These are phyloP conservation scores for Hirsutella minnesotensis DNA, from an alignment of 2,329 filamentous ascomycete genomes.

Conservation along the genomic window DNA sequence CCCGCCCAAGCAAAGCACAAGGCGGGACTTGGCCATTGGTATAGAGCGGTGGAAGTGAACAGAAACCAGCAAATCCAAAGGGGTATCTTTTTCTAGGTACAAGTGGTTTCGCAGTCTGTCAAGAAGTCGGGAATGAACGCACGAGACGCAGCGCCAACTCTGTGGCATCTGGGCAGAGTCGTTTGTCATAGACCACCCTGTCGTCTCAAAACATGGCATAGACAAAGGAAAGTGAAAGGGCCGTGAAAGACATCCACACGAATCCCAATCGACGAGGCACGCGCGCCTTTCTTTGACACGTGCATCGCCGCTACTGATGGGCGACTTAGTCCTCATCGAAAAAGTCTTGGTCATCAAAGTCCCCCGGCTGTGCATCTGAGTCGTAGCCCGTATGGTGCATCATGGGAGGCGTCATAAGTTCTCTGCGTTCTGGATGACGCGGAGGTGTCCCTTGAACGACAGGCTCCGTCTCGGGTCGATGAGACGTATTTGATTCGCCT, in stretches of 20 bases:
- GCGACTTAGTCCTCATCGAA: slow-evolving; percentile 34
- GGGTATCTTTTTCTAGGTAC: slow-evolving; percentile 28
- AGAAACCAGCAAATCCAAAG: slow-evolving; percentile 16
- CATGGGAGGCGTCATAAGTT: slow-evolving; percentile 49
- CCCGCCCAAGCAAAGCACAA: neutral
- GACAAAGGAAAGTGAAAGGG: slow-evolving; percentile 1
- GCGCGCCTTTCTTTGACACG: too few species aligned
- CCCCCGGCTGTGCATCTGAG: slow-evolving; percentile 45
- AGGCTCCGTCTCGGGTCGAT: slow-evolving; percentile 27
- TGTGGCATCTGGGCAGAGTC: neutral
- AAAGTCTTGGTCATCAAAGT: slow-evolving; percentile 49
- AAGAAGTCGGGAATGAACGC: neutral
- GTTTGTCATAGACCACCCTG: neutral
- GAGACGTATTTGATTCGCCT: slow-evolving; percentile 19
- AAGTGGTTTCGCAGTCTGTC: slow-evolving; percentile 14
- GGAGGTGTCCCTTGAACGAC: slow-evolving; percentile 28
- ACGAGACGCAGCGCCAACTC: neutral
- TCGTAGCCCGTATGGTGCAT: slow-evolving; percentile 48
- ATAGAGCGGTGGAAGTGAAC: slow-evolving; percentile 2
- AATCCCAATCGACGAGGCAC: neutral
- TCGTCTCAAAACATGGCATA: neutral
- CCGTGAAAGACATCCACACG: neutral
- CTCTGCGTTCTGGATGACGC: slow-evolving; percentile 23
- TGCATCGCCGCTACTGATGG: too few species aligned
- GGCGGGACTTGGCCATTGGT: neutral